Conservation (phyloP, 1,284 basidiomycete genomes). For the Apiotrichum domesticum region DNA sequence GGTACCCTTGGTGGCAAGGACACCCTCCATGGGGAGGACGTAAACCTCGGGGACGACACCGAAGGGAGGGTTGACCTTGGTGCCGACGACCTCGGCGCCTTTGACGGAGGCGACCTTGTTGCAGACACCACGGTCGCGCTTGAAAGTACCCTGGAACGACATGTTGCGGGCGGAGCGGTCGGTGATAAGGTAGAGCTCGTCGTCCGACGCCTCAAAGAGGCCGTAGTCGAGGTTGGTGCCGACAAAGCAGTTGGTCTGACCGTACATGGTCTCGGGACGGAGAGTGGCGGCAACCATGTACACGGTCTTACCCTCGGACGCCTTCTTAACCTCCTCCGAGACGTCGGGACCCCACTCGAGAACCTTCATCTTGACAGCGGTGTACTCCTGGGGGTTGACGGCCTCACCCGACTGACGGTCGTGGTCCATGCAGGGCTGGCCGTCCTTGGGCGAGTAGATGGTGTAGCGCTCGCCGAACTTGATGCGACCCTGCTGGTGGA, state of each 20-base stretch:
- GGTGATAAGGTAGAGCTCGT: conserved; percentile 83
- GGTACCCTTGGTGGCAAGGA: conserved; percentile 93
- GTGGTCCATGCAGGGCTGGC: conserved; percentile 99
- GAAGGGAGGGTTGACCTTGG: conserved; percentile 85
- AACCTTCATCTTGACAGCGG: conserved; percentile 91
- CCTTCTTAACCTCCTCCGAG: conserved; percentile 59
- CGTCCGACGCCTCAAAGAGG: conserved; percentile 76
- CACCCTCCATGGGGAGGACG: conserved; percentile 96
- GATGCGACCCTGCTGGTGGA: conserved; percentile 78
- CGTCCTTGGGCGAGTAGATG: conserved; percentile 98
- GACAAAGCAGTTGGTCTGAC: conserved; percentile 98
- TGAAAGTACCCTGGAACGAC: conserved; percentile 84
- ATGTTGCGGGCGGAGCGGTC: conserved; percentile 91
- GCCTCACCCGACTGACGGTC: conserved; percentile 94
- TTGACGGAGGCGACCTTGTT: conserved; percentile 68
- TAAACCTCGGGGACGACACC: conserved; percentile 80
- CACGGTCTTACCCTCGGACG: conserved; percentile 69
- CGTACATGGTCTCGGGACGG: conserved; percentile 98
- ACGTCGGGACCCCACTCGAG: conserved; percentile 63
- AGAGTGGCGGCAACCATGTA: conserved; percentile 93
- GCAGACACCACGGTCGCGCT: conserved; percentile 63
- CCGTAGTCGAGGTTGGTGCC: conserved; percentile 89
- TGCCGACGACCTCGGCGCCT: conserved; percentile 77
- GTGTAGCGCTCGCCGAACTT: conserved; percentile 99
- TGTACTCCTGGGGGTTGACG: conserved; percentile 93